Evolutionary conservation across 495 filamentous ascomycete genomes (phyloP).

Genomic region (Podospora bellae-mahoneyi): DNA sequence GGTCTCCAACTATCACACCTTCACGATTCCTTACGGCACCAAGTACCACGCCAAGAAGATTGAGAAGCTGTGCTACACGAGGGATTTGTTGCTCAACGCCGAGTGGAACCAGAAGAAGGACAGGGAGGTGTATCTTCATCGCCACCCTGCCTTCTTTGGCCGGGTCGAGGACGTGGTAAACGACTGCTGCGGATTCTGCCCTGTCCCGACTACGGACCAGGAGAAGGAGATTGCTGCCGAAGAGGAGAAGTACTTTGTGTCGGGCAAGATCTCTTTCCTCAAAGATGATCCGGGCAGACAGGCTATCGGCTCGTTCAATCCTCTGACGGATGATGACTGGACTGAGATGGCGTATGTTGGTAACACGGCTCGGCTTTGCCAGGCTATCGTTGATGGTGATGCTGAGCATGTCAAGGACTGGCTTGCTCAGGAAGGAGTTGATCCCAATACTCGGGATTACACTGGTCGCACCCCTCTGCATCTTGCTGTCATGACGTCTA

Average conservation of each 20-base stretch:
- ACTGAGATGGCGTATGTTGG: slow-evolving; percentile 76
- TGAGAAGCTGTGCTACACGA: slow-evolving; percentile 73
- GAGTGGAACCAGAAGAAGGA: slow-evolving; percentile 78
- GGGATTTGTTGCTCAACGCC: slow-evolving; percentile 77
- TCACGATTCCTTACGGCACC: slow-evolving; percentile 71
- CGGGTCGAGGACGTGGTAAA: slow-evolving; percentile 61
- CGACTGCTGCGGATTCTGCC: slow-evolving; percentile 79
- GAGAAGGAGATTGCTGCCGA: slow-evolving; percentile 65
- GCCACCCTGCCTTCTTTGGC: slow-evolving; percentile 75
- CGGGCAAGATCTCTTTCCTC: slow-evolving; percentile 65
- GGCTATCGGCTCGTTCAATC: slow-evolving; percentile 66
- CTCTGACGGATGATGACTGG: slow-evolving; percentile 77
- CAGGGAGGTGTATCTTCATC: slow-evolving; percentile 67
- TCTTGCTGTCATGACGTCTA: slow-evolving; percentile 64
- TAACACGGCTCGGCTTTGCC: slow-evolving; percentile 65
- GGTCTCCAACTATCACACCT: slow-evolving; percentile 71
- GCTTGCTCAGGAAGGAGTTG: slow-evolving; percentile 57
- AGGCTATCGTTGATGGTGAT: slow-evolving; percentile 71
- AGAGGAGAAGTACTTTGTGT: slow-evolving; percentile 69
- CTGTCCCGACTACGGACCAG: slow-evolving; percentile 61
- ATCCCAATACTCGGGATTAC: slow-evolving; percentile 65
- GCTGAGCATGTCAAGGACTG: slow-evolving; percentile 63
- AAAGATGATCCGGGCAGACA: slow-evolving; percentile 78
- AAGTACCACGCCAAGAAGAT: slow-evolving; percentile 69
- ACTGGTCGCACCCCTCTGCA: slow-evolving; percentile 80